A percentile compares a stretch with the other conserved stretches of the same genome.
Evolutionary conservation across 176 grass and related monocot species (phyloP).

Genomic region (Saccharum officinarum): DNA sequence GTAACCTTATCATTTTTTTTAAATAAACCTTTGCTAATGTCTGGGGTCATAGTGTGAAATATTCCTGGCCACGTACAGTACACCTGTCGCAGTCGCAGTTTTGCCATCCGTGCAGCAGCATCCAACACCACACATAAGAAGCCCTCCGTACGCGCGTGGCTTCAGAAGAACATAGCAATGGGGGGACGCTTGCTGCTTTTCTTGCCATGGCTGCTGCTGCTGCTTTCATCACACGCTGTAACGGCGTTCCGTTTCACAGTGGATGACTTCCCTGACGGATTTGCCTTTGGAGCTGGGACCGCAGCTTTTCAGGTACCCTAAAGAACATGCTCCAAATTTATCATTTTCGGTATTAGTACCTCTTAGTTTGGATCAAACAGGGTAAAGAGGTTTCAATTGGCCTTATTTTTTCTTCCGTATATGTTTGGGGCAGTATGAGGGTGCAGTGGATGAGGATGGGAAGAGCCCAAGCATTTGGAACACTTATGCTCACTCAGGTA

Average conservation of each 20-base stretch:
- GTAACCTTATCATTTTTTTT: background rate
- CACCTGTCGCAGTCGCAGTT: background rate
- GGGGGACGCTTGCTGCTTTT: background rate
- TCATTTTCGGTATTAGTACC: background rate
- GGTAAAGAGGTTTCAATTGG: background rate
- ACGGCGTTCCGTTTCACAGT: slow-evolving; percentile 14
- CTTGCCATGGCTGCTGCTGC: background rate
- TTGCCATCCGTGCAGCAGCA: background rate
- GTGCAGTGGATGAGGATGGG: slow-evolving; percentile 54
- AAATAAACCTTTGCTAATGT: background rate
- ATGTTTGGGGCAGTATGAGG: slow-evolving; percentile 43
- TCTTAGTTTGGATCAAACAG: background rate
- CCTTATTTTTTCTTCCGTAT: background rate
- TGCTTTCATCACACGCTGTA: background rate
- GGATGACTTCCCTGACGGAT: slow-evolving; percentile 45
- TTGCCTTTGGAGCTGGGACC: slow-evolving; percentile 57
- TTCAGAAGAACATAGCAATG: background rate
- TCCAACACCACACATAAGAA: background rate
- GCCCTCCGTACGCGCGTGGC: background rate
- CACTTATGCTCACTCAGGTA: slow-evolving; percentile 48
- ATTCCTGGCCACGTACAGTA: background rate
- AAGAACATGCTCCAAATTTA: background rate
- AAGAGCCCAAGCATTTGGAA: slow-evolving; percentile 56
- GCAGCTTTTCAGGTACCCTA: slow-evolving; percentile 51
- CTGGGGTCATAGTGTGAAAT: background rate